Conservation (phyloP, 139 green algal species). For the Haematococcus lacustris region DNA sequence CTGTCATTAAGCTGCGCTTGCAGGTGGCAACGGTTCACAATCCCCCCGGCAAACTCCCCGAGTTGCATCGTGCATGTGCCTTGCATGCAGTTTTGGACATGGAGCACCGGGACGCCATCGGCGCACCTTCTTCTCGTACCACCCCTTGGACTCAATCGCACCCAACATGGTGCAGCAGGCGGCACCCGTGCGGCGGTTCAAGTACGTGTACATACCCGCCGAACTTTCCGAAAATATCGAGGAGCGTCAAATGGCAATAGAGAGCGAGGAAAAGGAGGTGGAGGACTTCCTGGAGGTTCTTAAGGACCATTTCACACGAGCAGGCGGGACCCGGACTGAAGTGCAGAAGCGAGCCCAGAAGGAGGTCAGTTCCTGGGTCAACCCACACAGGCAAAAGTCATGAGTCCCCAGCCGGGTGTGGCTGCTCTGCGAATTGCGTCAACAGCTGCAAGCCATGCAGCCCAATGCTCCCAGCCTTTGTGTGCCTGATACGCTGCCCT, state of each 20-base stretch:
- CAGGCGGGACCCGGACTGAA: constrained; percentile 7
- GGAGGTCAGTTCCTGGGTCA: constrained; percentile 2
- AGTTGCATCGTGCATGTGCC: no score
- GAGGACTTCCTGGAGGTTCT: constrained; percentile 57
- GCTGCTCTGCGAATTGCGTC: not conserved
- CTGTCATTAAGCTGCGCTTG: no score
- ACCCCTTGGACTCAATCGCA: no score
- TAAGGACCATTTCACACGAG: constrained; percentile 41
- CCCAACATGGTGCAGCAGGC: no score
- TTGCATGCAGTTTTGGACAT: no score
- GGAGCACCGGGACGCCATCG: no score
- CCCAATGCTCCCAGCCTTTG: not conserved
- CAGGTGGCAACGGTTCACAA: no score
- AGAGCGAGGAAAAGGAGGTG: constrained; percentile 41
- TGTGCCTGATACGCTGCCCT: not conserved
- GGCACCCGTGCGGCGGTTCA: no score
- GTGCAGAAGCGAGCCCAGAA: constrained; percentile 7
- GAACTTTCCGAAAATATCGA: constrained; percentile 45
- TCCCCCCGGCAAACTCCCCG: no score
- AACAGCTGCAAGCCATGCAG: not conserved
- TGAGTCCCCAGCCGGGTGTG: not conserved
- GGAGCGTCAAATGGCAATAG: constrained; percentile 31
- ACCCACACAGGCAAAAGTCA: not conserved
- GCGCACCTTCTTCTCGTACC: no score
- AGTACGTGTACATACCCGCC: constrained; percentile 60